A percentile compares a stretch with the other conserved stretches of the same genome.
phyloP scores from a whole-genome alignment of 768 basidiomycete species.

The Artomyces pyxidatus region DNA sequence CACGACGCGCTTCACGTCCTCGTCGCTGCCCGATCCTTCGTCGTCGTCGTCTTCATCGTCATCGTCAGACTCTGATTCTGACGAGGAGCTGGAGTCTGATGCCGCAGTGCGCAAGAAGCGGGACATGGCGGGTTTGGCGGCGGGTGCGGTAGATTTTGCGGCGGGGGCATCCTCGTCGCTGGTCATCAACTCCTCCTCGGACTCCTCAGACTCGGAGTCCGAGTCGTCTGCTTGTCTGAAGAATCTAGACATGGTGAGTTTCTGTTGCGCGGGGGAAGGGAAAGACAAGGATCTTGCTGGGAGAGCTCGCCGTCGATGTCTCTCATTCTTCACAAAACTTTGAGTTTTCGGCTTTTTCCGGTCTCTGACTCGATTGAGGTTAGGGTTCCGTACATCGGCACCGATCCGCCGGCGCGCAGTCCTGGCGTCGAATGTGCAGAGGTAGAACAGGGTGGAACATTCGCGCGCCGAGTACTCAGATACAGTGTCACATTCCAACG shows the following conservation, averaged over 20 bases:
- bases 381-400: too few species aligned
- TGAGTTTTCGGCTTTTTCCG: conserved; percentile 16
- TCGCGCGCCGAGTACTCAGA: too few species aligned
- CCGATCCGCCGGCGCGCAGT: too few species aligned
- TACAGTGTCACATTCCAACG: too few species aligned
- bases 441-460: too few species aligned
- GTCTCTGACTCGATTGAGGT: background rate
- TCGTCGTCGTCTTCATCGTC: conserved; percentile 41
- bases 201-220: conserved; percentile 72
- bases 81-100: conserved; percentile 35
- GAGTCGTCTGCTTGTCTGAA: conserved; percentile 82
- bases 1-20: conserved; percentile 61
- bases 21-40: conserved; percentile 46
- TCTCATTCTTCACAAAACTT: conserved; percentile 2
- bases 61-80: conserved; percentile 34
- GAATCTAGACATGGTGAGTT: conserved; percentile 71
- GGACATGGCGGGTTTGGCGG: conserved; percentile 60
- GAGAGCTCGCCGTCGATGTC: background rate
- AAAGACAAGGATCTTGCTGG: too few species aligned
- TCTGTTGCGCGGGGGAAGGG: background rate
- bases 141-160: conserved; percentile 35
- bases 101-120: conserved; percentile 66
- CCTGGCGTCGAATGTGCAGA: background rate
- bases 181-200: conserved; percentile 60
- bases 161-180: conserved; percentile 57